phyloP scores from a whole-genome alignment of 345 rosid species.

The Carallia brachiata region DNA sequence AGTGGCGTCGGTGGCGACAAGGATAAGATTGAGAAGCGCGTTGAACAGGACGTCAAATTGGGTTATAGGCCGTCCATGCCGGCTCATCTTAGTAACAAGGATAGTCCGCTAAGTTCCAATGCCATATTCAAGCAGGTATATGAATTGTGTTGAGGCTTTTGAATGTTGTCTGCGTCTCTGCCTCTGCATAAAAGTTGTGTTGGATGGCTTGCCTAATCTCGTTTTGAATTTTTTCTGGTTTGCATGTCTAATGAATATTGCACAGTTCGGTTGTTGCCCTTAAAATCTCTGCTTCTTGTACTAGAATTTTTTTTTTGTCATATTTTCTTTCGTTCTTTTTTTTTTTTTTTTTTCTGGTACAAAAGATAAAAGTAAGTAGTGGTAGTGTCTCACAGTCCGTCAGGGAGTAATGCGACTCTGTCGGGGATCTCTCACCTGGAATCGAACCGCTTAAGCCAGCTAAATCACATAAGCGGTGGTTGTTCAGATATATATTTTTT shows the following conservation, averaged over 20 bases:
- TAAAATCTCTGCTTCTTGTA: no score
- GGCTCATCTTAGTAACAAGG: conserved; percentile 64
- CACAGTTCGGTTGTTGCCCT: no score
- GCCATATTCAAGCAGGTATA: conserved; percentile 80
- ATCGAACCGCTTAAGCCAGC: no score
- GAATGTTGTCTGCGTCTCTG: no score
- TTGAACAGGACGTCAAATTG: conserved; percentile 37
- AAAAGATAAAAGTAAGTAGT: no score
- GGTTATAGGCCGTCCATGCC: conserved; percentile 72
- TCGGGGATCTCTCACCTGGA: no score
- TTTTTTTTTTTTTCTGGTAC: not conserved
- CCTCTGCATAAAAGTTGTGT: no score
- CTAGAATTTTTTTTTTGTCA: not conserved
- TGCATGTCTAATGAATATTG: no score
- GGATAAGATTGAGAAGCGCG: conserved; percentile 25
- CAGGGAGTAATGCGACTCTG: no score
- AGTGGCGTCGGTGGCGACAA: not conserved
- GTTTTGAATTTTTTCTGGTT: not conserved
- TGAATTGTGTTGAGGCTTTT: not conserved
- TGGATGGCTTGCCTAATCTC: not conserved
- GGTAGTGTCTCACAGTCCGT: no score
- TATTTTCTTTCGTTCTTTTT: not conserved
- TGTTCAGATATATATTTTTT: no score
- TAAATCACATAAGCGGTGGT: no score
- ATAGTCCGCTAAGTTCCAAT: conserved; percentile 91